phyloP scores from a whole-genome alignment of 2,329 filamentous ascomycete genomes.

The Biscogniauxia sp. region DNA sequence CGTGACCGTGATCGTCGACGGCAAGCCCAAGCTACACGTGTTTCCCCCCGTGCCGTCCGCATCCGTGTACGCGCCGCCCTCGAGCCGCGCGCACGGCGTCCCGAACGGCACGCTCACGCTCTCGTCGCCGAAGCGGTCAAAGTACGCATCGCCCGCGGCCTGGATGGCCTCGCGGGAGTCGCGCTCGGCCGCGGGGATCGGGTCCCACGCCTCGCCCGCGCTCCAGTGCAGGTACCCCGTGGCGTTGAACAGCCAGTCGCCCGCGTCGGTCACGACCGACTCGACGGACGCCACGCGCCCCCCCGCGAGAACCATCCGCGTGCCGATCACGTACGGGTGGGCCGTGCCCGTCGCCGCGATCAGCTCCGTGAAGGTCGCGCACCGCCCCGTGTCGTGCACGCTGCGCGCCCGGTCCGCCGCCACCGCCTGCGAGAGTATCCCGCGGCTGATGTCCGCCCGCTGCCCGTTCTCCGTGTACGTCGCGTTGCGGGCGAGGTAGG shows the following conservation, averaged over 20 bases:
- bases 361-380: too few relatives aligned
- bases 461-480: background rate
- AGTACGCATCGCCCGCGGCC: slow-evolving; percentile 31
- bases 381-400: background rate
- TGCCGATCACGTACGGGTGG: slow-evolving; percentile 35
- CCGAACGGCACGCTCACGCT: slow-evolving; percentile 28
- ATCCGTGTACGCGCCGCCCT: slow-evolving; percentile 29
- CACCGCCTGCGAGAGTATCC: background rate
- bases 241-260: slow-evolving; percentile 33
- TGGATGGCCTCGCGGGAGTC: slow-evolving; percentile 28
- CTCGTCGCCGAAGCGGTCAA: slow-evolving; percentile 28
- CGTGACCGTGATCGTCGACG: slow-evolving; percentile 28
- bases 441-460: background rate
- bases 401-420: background rate
- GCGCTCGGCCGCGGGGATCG: slow-evolving; percentile 27
- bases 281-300: slow-evolving; percentile 27
- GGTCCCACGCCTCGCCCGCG: slow-evolving; percentile 30
- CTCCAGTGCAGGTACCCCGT: slow-evolving; percentile 28
- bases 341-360: too few relatives aligned
- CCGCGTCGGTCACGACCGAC: slow-evolving; percentile 30
- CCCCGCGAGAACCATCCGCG: slow-evolving; percentile 28
- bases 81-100: slow-evolving; percentile 28
- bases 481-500: background rate
- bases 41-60: slow-evolving; percentile 25
- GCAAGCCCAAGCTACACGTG: slow-evolving; percentile 27